phyloP scores from a whole-genome alignment of 306 rosid species.

The Potentilla sterilis region DNA sequence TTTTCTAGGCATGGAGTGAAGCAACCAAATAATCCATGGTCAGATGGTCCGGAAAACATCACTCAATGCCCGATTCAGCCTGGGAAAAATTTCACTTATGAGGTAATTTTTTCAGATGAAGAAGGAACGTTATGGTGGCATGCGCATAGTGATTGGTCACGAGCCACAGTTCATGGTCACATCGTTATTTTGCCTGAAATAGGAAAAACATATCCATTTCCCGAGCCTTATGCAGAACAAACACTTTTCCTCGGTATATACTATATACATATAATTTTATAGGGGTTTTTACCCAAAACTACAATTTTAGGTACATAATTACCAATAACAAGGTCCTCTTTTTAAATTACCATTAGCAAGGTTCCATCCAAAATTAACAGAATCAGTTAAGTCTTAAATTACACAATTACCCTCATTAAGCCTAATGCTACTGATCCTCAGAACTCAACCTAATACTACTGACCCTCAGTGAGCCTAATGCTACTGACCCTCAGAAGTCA shows the following conservation, averaged over 20 bases:
- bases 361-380: no score
- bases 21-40: slow-evolving; percentile 44
- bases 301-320: no score
- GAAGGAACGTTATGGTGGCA: slow-evolving; percentile 53
- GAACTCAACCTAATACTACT: no score
- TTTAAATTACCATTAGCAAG: no score
- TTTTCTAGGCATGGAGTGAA: slow-evolving; percentile 35
- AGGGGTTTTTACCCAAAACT: no score
- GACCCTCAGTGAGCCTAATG: no score
- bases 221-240: slow-evolving; percentile 17
- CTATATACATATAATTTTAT: neutral
- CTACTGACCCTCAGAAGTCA: no score
- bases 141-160: slow-evolving; percentile 44
- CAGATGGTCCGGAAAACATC: slow-evolving; percentile 42
- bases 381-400: no score
- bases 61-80: slow-evolving; percentile 38
- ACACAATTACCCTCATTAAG: no score
- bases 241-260: slow-evolving; percentile 18
- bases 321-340: no score
- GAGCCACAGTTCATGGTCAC: slow-evolving; percentile 38
- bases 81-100: slow-evolving; percentile 27
- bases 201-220: slow-evolving; percentile 24
- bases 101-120: slow-evolving; percentile 32
- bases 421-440: no score
- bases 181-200: slow-evolving; percentile 22